These are phyloP conservation scores for Citrus glauca DNA, from an alignment of 345 rosid species.

Conservation along the genomic window DNA sequence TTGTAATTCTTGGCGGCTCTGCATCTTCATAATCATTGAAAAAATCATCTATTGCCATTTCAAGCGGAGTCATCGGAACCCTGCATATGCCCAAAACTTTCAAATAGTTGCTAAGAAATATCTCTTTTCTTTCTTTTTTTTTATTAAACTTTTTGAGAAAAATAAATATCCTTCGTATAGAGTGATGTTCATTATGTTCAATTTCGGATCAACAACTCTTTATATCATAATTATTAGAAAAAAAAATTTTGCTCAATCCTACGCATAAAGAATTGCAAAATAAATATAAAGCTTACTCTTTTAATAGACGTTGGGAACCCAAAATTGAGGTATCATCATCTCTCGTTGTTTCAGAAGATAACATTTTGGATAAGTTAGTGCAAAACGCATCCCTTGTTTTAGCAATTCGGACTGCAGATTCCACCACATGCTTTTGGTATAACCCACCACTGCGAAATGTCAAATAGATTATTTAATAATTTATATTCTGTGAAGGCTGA, in stretches of 20 bases:
- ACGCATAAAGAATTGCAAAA: too few species aligned
- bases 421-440: conserved; percentile 12
- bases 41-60: conserved; percentile 32
- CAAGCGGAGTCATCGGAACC: conserved; percentile 28
- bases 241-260: too few species aligned
- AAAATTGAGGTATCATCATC: conserved; percentile 21
- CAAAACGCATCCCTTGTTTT: conserved; percentile 14
- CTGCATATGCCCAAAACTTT: neutral
- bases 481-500: too few species aligned
- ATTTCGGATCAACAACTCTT: too few species aligned
- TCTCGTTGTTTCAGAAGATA: conserved; percentile 4
- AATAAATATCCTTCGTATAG: too few species aligned
- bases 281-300: conserved; percentile 1
- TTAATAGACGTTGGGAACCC: conserved; percentile 18
- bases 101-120: too few species aligned
- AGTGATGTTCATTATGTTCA: too few species aligned
- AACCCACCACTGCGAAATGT: conserved; percentile 25
- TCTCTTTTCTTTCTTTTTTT: too few species aligned
- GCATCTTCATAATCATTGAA: conserved; percentile 28
- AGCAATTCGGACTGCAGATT: neutral
- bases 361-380: neutral
- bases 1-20: conserved; percentile 33
- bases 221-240: too few species aligned
- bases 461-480: too few species aligned
- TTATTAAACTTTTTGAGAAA: too few species aligned